These are phyloP conservation scores for Aspergillus neotritici DNA, from an alignment of 2,329 filamentous ascomycete species.

Conservation along the genomic window DNA sequence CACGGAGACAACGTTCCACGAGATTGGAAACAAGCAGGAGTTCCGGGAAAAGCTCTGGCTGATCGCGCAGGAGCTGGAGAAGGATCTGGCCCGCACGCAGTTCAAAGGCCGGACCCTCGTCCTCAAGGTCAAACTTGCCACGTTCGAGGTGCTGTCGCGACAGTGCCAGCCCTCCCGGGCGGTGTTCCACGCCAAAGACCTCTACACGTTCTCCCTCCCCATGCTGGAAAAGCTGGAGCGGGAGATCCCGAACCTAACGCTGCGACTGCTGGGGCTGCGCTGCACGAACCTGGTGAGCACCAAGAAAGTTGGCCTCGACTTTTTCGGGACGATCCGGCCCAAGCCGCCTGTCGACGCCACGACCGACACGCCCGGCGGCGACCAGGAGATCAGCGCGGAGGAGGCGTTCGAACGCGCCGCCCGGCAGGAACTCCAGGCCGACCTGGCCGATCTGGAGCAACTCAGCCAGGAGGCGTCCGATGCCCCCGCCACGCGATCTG, in stretches of 20 bases:
- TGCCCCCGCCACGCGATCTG: slow-evolving; percentile 1
- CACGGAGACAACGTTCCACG: slow-evolving; percentile 84
- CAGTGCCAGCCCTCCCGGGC: slow-evolving; percentile 69
- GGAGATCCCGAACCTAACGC: slow-evolving; percentile 70
- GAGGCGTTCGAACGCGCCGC: slow-evolving; percentile 60
- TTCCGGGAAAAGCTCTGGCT: slow-evolving; percentile 72
- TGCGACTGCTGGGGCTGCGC: slow-evolving; percentile 81
- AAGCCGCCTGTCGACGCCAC: slow-evolving; percentile 13
- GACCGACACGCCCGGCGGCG: slow-evolving; percentile 26
- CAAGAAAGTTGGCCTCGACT: slow-evolving; percentile 72
- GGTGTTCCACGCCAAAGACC: slow-evolving; percentile 67
- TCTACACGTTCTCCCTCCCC: slow-evolving; percentile 74
- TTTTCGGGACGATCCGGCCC: slow-evolving; percentile 58
- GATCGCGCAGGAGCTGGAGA: slow-evolving; percentile 79
- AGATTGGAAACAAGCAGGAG: slow-evolving; percentile 63
- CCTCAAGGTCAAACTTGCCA: slow-evolving; percentile 89
- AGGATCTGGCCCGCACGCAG: slow-evolving; percentile 70
- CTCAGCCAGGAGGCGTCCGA: slow-evolving; percentile 52
- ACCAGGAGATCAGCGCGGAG: slow-evolving; percentile 66
- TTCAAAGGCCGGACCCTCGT: slow-evolving; percentile 88
- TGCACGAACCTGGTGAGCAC: slow-evolving; percentile 83
- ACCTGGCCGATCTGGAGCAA: slow-evolving; percentile 56
- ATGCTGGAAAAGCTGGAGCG: slow-evolving; percentile 80
- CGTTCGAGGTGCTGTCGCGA: slow-evolving; percentile 82
- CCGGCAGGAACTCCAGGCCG: slow-evolving; percentile 54